These are phyloP conservation scores for Solanum sitiens DNA, from an alignment of 257 asterid genomes.

Conservation along the genomic window DNA sequence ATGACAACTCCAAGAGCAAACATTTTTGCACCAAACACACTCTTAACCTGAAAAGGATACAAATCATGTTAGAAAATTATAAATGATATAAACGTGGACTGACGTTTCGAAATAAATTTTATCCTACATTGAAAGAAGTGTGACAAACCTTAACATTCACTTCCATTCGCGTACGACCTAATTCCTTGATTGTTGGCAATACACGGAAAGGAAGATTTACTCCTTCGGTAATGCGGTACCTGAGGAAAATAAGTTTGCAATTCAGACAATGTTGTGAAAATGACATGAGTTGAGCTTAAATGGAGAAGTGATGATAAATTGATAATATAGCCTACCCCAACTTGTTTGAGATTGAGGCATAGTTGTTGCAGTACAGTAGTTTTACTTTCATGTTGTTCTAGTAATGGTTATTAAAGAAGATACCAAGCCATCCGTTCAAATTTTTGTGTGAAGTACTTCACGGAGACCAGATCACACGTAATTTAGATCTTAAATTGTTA, in stretches of 20 bases:
- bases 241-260: constrained; percentile 13
- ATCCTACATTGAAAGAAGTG: constrained; percentile 1
- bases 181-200: constrained; percentile 94
- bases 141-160: constrained; percentile 91
- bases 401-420: not conserved
- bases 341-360: not conserved
- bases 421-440: not conserved
- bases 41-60: constrained; percentile 66
- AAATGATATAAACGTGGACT: not conserved
- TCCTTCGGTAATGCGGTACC: constrained; percentile 98
- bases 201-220: constrained; percentile 99
- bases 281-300: not conserved
- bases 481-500: not conserved
- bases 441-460: not conserved
- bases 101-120: not conserved
- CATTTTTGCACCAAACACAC: constrained; percentile 99
- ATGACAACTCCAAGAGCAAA: constrained; percentile 97
- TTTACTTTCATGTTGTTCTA: not conserved
- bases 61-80: not conserved
- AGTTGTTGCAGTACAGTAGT: not conserved
- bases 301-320: not conserved
- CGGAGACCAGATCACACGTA: not conserved
- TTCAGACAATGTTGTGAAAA: not conserved
- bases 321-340: not conserved
- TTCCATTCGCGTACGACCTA: constrained; percentile 99